Evolutionary conservation across 345 rosid genomes (phyloP), one percentile per base, ranked within the genome.

Genomic region (Sonneratia alba): DNA sequence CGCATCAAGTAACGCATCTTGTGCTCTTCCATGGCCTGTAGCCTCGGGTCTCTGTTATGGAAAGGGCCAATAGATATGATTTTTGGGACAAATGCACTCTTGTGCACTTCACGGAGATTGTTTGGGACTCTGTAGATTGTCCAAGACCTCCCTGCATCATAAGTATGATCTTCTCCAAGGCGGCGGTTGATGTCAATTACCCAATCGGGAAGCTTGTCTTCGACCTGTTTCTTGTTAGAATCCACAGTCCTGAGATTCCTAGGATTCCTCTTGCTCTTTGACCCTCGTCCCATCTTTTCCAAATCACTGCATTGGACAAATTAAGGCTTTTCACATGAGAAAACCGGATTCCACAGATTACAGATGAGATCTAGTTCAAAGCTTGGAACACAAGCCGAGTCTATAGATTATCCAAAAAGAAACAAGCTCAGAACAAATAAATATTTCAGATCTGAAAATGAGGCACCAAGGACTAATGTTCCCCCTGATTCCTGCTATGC

Each of bases 11-110:
- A 69, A 22, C 73, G 69, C 77, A 63, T 63, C 70, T 75, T 75
- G 70, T 75, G 77, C 68, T 69, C 70, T 47, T 70, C 77, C 77
- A 75, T 70, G 6, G 22, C 70, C 56, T 42, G 67, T 18, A 71
- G 15, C 53, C 67, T 40, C 43, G 10, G 53, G 12, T 71, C 67
- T 37, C 73, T 67, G 19, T 38, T 22, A 19, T 71, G 73, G 18
- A 56, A 71, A 42, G 73, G 73, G 21, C 73, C 73, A 21, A 71
- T 24, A 7, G 73, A 71, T 37, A 71, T 40, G 12, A 71, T 59
- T 34, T 71, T 57, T 43, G 73, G 73, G 21, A 71, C 67, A 71
- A 59, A 71, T 1, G 67, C 73, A 11, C 36, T 71, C 27, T 16
- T 59, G 32, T 71, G 38, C 24, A 57, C 73, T 56, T 71, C 73